Base-by-base conservation (phyloP, 78 protist genomes). In the Dictyostelium capitatum region DNA sequence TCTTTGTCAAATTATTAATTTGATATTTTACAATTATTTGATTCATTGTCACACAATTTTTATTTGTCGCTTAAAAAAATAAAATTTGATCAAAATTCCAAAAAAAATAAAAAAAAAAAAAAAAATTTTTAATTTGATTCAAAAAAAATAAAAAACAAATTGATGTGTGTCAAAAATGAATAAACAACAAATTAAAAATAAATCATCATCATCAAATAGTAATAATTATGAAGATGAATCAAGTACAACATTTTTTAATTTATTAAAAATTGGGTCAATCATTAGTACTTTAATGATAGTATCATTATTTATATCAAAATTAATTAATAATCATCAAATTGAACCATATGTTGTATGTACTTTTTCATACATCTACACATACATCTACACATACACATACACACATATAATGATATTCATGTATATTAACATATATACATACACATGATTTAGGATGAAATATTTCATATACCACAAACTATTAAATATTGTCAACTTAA, bases 381-480 rank as follows among this genome's bases (percentile, higher is more conserved):
- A 37, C 43, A 37, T 37, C 2, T 37, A 37, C 2, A 37, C 43
- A 1, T 37, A 37, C 43, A 37, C 2, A 37, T 3, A 37, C 43
- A 37, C 2, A 37, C 43, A 23, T 47, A 10, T 50, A 43, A 48
- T 19, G 25, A 12, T 46, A 46, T 30, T 47, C 4, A 43, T 48
- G 3, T 69, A 14, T 23, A 65, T 46, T 15, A 15, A 15, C 4
- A 23, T 32, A n/a, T n/a, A n/a, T n/a, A n/a, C n/a, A n/a, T n/a
- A n/a, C n/a, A n/a, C n/a, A n/a, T n/a, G n/a, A n/a, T n/a, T n/a
- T n/a, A 87, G 92, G 92, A 87, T 73, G 92, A 87, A 37, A 73
- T 87, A 47, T 87, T 87, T 54, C 92, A 87, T 65, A 37, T 62
- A 19, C 80, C 82, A 25, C 92, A 87, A 73, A 87, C 84, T 10